Conservation (phyloP, 2,329 filamentous ascomycete species). For the Arthroderma sp. region DNA sequence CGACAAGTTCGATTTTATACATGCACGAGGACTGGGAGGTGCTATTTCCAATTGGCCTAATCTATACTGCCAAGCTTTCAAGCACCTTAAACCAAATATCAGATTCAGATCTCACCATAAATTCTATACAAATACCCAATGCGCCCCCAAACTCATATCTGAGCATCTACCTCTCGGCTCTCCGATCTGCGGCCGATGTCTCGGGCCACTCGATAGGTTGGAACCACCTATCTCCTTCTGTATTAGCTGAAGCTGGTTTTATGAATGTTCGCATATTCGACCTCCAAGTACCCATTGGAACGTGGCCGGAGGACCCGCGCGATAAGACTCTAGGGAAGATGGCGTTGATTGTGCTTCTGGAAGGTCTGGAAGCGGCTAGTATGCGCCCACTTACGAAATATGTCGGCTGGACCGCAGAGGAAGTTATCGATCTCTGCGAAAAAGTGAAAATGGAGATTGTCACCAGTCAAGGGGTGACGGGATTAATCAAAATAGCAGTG, state of each 20-base stretch:
- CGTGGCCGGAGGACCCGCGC: conserved; percentile 23
- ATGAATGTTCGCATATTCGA: conserved; percentile 29
- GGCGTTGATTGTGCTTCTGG: conserved; percentile 27
- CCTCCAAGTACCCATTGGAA: conserved; percentile 24
- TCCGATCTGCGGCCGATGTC: conserved; percentile 27
- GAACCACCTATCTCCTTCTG: conserved; percentile 29
- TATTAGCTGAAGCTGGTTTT: conserved; percentile 33
- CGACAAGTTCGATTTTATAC: conserved; percentile 37
- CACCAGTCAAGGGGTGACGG: conserved; percentile 15
- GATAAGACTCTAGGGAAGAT: conserved; percentile 30
- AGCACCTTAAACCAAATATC: conserved; percentile 34
- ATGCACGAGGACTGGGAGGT: conserved; percentile 36
- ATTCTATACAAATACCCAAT: conserved; percentile 14
- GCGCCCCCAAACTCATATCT: conserved; percentile 20
- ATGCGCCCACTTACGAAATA: conserved; percentile 24
- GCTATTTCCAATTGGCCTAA: conserved; percentile 34
- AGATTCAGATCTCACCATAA: conserved; percentile 25
- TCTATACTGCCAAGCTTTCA: conserved; percentile 34
- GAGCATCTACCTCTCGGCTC: conserved; percentile 21
- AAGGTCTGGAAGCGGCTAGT: conserved; percentile 27
- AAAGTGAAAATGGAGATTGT: conserved; percentile 27
- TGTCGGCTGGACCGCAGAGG: conserved; percentile 21
- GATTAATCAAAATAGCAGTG: conserved; percentile 18
- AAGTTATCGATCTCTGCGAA: conserved; percentile 24
- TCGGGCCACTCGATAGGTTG: conserved; percentile 29